phyloP scores from a whole-genome alignment of 805 yeast genomes.

The Kuraishia molischiana region DNA sequence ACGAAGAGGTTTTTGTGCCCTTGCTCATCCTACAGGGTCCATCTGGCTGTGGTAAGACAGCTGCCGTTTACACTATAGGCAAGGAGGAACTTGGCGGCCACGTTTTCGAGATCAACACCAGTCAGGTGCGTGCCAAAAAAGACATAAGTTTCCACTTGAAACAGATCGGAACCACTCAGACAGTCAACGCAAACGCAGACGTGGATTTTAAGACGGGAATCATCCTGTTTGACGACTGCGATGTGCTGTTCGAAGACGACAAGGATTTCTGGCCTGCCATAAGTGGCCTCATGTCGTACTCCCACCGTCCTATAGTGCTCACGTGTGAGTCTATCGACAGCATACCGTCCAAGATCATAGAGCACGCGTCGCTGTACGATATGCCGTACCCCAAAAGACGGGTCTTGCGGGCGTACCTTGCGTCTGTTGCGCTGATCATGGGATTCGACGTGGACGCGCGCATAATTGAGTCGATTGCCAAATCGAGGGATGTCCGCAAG shows the following conservation, averaged over 20 bases:
- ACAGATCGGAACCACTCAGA: slow-evolving; percentile 78
- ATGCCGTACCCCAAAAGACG: slow-evolving; percentile 7
- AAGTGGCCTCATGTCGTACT: slow-evolving; percentile 39
- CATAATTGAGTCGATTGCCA: slow-evolving; percentile 8
- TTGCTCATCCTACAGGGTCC: slow-evolving; percentile 61
- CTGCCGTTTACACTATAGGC: slow-evolving; percentile 60
- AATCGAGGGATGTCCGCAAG: slow-evolving; percentile 13
- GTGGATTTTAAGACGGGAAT: slow-evolving; percentile 45
- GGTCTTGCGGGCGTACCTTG: slow-evolving; percentile 13
- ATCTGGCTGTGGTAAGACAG: slow-evolving; percentile 69
- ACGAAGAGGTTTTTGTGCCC: slow-evolving; percentile 43
- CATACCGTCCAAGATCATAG: slow-evolving; percentile 17
- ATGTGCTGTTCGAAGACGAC: slow-evolving; percentile 69
- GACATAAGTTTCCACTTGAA: slow-evolving; percentile 56
- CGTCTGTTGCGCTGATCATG: slow-evolving; percentile 15
- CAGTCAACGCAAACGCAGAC: slow-evolving; percentile 40
- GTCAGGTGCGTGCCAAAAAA: slow-evolving; percentile 63
- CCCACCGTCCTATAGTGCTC: slow-evolving; percentile 23
- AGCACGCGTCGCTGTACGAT: slow-evolving; percentile 17
- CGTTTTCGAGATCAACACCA: slow-evolving; percentile 73
- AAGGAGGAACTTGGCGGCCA: slow-evolving; percentile 49
- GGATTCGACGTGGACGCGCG: slow-evolving; percentile 13
- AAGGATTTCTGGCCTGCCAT: slow-evolving; percentile 73
- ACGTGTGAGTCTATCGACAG: slow-evolving; percentile 15
- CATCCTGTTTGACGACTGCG: slow-evolving; percentile 80